Conservation (phyloP, 1,284 basidiomycete genomes). For the Inonotus obliquus region DNA sequence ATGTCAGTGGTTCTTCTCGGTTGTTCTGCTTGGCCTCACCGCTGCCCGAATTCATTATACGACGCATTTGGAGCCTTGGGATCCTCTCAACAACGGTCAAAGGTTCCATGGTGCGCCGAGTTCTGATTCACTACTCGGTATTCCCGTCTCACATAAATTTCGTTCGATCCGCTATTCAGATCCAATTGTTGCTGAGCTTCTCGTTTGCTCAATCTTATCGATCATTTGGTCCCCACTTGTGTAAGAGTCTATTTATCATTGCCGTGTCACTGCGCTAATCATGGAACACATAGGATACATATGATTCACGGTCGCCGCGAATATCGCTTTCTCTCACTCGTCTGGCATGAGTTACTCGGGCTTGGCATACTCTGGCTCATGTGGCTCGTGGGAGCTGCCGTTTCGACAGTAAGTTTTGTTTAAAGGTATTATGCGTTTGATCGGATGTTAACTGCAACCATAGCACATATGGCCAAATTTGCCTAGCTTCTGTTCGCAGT, state of each 20-base stretch:
- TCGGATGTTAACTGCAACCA: not conserved
- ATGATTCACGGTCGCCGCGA: slow-evolving; percentile 56
- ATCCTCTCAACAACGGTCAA: slow-evolving; percentile 56
- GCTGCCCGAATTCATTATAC: slow-evolving; percentile 67
- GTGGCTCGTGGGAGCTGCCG: slow-evolving; percentile 61
- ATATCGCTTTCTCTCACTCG: slow-evolving; percentile 48
- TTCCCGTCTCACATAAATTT: not conserved
- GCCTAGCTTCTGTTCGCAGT: slow-evolving; percentile 48
- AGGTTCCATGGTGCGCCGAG: slow-evolving; percentile 53
- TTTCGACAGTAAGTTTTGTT: slow-evolving; percentile 48
- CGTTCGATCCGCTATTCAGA: slow-evolving; percentile 46
- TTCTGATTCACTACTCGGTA: not conserved
- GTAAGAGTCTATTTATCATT: slow-evolving; percentile 35
- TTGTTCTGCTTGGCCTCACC: slow-evolving; percentile 53
- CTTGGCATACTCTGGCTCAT: slow-evolving; percentile 61
- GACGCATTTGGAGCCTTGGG: slow-evolving; percentile 45
- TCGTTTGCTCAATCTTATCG: slow-evolving; percentile 55
- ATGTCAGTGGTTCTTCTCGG: slow-evolving; percentile 49
- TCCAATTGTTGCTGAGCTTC: slow-evolving; percentile 61
- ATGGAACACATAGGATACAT: slow-evolving; percentile 37
- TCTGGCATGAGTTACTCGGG: slow-evolving; percentile 53
- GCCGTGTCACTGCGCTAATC: not conserved
- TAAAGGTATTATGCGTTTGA: not conserved
- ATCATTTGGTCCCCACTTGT: slow-evolving; percentile 58
- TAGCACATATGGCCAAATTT: slow-evolving; percentile 54